A percentile compares a stretch with the other conserved stretches of the same genome.
Evolutionary conservation across 192 early-diverging fungal genomes (phyloP).

Genomic region (Coemansia sp.): DNA sequence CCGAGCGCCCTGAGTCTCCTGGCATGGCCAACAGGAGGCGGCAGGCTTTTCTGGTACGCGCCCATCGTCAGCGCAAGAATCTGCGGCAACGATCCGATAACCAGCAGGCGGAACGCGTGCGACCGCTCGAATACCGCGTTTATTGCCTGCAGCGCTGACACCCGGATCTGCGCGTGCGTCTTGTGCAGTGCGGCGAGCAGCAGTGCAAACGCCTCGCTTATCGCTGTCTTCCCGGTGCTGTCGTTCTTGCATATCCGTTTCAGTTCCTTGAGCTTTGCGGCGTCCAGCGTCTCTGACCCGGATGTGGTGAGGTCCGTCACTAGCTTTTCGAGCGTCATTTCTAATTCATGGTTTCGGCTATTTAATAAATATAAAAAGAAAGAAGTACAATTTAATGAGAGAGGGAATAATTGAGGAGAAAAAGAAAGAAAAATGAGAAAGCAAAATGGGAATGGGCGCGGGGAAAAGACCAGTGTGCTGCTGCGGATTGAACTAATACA

Average conservation of each 20-base stretch:
- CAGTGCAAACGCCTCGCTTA: slow-evolving; percentile 3
- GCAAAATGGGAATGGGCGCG: background rate
- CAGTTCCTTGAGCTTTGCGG: slow-evolving; percentile 15
- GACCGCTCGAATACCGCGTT: slow-evolving; percentile 67
- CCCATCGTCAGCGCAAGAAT: slow-evolving; percentile 61
- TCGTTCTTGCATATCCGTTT: slow-evolving; percentile 26
- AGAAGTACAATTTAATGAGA: background rate
- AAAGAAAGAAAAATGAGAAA: background rate
- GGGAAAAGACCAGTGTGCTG: background rate
- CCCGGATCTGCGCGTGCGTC: slow-evolving; percentile 58
- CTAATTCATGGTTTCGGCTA: slow-evolving; percentile 4
- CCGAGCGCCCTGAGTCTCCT: slow-evolving; percentile 52
- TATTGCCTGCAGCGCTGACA: slow-evolving; percentile 60
- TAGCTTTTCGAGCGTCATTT: slow-evolving; percentile 21
- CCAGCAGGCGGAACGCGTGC: slow-evolving; percentile 61
- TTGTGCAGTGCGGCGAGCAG: slow-evolving; percentile 19
- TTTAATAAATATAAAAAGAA: background rate
- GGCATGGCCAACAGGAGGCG: slow-evolving; percentile 58
- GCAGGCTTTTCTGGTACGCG: slow-evolving; percentile 55
- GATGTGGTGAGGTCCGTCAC: slow-evolving; percentile 29
- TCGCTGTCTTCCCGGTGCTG: background rate
- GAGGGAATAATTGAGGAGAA: background rate
- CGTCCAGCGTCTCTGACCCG: slow-evolving; percentile 22
- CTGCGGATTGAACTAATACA: background rate
- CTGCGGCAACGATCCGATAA: slow-evolving; percentile 55